Conservation (phyloP, 1,139 yeast genomes). For the Kodamaea ohmeri region DNA sequence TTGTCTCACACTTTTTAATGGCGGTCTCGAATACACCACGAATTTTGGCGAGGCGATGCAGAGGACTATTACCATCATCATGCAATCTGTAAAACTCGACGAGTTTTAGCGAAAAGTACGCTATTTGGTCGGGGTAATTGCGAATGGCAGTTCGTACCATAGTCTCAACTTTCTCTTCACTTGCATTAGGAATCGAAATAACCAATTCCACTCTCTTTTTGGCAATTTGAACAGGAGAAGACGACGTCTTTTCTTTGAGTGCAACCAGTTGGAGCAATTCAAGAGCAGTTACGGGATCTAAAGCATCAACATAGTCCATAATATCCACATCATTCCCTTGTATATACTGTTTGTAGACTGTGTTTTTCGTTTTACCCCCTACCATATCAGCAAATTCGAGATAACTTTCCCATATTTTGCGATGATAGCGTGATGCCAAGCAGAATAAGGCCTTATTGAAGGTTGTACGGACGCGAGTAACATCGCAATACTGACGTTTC, state of each 20-base stretch:
- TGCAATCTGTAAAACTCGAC: slow-evolving; percentile 40
- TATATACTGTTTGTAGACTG: slow-evolving; percentile 45
- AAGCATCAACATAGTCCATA: slow-evolving; percentile 21
- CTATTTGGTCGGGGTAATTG: slow-evolving; percentile 62
- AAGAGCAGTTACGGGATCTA: slow-evolving; percentile 19
- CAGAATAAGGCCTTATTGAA: slow-evolving; percentile 54
- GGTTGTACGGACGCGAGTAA: slow-evolving; percentile 43
- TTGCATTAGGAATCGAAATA: slow-evolving; percentile 1
- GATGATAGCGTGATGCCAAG: slow-evolving; percentile 54
- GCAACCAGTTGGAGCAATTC: slow-evolving; percentile 19
- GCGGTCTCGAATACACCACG: slow-evolving; percentile 51
- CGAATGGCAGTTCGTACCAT: slow-evolving; percentile 37
- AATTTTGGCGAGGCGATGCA: slow-evolving; percentile 25
- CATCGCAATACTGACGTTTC: slow-evolving; percentile 28
- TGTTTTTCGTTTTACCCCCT: slow-evolving; percentile 42
- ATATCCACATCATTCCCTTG: slow-evolving; percentile 21
- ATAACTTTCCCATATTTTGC: slow-evolving; percentile 58
- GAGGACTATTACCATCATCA: neutral
- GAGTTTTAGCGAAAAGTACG: slow-evolving; percentile 48
- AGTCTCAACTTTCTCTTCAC: slow-evolving; percentile 18
- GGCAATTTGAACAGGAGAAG: slow-evolving; percentile 31
- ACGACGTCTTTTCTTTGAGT: slow-evolving; percentile 1
- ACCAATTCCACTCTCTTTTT: slow-evolving; percentile 21
- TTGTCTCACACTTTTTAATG: slow-evolving; percentile 43
- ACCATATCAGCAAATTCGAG: slow-evolving; percentile 49